phyloP scores from a whole-genome alignment of 257 asterid species.

The Coffea canephora region DNA sequence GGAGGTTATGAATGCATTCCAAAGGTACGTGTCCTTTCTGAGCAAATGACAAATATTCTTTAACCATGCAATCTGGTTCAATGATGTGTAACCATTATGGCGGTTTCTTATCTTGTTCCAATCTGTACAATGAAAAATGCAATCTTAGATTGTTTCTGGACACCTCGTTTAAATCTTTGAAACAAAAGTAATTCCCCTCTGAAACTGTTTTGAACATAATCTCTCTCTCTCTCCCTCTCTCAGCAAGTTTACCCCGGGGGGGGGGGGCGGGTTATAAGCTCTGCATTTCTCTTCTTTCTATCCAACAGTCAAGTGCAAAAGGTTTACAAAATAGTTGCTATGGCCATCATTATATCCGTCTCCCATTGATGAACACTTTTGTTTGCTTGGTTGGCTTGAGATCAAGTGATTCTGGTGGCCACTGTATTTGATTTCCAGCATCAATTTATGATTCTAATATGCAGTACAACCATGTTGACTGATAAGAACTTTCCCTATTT shows the following conservation, averaged over 20 bases:
- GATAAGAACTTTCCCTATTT: constrained; percentile 6
- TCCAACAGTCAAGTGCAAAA: background rate
- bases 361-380: background rate
- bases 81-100: background rate
- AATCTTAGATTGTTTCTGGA: background rate
- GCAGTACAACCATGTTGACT: background rate
- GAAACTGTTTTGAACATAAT: background rate
- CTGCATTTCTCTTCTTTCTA: background rate
- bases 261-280: background rate
- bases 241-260: too few relatives aligned
- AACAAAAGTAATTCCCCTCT: background rate
- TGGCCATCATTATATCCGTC: background rate
- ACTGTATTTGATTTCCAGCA: background rate
- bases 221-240: too few relatives aligned
- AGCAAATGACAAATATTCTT: background rate
- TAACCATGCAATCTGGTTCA: background rate
- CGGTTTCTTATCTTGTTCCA: background rate
- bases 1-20: constrained; percentile 98
- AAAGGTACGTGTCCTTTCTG: constrained; percentile 42
- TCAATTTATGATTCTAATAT: background rate
- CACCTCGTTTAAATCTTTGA: background rate
- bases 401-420: background rate
- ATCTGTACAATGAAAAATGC: background rate
- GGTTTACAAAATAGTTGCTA: background rate
- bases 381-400: background rate